phyloP scores from a whole-genome alignment of 2,329 filamentous ascomycete species.

The Microdochium bolleyi region DNA sequence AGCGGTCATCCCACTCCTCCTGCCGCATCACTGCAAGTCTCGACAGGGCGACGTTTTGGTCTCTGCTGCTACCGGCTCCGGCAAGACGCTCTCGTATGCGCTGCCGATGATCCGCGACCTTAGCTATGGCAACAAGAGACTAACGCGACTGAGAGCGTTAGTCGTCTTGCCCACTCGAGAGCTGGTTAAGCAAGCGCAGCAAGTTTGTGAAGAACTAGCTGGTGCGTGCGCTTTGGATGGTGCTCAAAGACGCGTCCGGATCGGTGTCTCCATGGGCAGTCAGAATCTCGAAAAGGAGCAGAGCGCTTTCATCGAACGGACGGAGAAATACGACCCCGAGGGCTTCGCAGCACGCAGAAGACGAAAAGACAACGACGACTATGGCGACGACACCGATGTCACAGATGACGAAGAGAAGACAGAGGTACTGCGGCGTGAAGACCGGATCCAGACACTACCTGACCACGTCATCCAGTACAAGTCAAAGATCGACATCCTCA shows the following conservation, averaged over 20 bases:
- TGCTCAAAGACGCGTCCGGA: constrained; percentile 57
- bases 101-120: constrained; percentile 77
- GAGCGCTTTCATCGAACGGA: constrained; percentile 28
- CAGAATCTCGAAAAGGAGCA: constrained; percentile 64
- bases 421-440: constrained; percentile 16
- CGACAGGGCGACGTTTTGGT: constrained; percentile 75
- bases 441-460: constrained; percentile 30
- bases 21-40: constrained; percentile 50
- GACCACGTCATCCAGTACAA: constrained; percentile 57
- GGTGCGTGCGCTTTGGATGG: constrained; percentile 46
- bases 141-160: constrained; percentile 64
- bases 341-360: constrained; percentile 31
- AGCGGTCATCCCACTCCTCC: constrained; percentile 69
- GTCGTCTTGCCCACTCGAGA: constrained; percentile 89
- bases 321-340: constrained; percentile 55
- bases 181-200: constrained; percentile 76
- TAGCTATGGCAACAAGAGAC: constrained; percentile 45
- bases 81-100: constrained; percentile 89
- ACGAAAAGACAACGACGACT: constrained; percentile 33
- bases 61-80: constrained; percentile 88
- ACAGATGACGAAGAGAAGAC: constrained; percentile 19
- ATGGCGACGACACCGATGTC: constrained; percentile 22
- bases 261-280: constrained; percentile 78
- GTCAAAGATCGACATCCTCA: constrained; percentile 77
- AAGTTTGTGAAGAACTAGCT: constrained; percentile 68